Base-by-base conservation (phyloP, 192 early-diverging fungal genomes). In the Funneliformis geosporum region DNA sequence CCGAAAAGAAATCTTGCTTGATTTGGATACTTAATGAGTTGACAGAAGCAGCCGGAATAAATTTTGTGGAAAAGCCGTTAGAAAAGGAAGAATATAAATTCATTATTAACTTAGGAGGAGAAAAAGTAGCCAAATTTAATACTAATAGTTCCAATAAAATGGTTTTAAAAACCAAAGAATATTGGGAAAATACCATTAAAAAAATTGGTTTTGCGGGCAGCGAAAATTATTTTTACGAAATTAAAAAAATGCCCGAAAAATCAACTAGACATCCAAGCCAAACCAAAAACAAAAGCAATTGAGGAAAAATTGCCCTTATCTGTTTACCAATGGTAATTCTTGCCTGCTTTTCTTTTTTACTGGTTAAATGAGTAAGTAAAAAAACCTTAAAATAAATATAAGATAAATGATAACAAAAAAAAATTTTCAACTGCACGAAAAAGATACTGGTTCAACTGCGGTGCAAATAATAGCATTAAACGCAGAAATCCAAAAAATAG, bases 51-150 rank as follows among this genome's bases (percentile, higher is more conserved):
- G 40, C 42, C 3, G 40, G 40, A 27, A 72, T 72, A 8, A 42
- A 72, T 72, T 72, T 72, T 72, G 70, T 39, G 43, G 28, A 50
- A n/a, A n/a, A n/a, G n/a, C n/a, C n/a, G 12, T 42, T 42, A 72
- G 28, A 72, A 44, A 47, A 14, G 44, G 40, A 18, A 72, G 42
- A 72, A 72, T 72, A 72, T 42, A 72, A 72, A 39, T 72, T 72
- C 28, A 47, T 72, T 47, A 47, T 72, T 14, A 72, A 72, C n/a
- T 47, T 72, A 9, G 70, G 70, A 72, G 70, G 25, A 72, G 70
- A 72, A 72, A 72, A 72, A 44, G 23, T n/a, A 72, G 70, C 70
- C 28, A 72, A 72, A 72, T 72, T 72, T 44, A 72, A 14, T 47
- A 72, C 70, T 72, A 72, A 72, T 72, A 72, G 44, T 72, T 44